Evolutionary conservation across 768 basidiomycete species (phyloP).

Genomic region (Mycena leptocephala): DNA sequence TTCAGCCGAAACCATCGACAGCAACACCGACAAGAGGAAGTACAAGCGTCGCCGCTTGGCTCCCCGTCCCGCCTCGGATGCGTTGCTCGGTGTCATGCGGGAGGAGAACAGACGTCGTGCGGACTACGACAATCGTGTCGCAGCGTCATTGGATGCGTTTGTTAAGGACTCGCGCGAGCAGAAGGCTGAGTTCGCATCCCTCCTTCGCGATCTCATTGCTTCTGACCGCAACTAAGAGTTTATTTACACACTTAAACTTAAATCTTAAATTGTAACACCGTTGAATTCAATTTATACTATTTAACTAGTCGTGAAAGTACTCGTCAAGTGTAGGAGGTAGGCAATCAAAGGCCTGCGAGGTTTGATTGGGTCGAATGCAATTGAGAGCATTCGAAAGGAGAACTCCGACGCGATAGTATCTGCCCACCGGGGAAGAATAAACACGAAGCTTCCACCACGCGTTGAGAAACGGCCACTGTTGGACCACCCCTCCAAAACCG

Average conservation of each 20-base stretch:
- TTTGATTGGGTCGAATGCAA: slow-evolving; percentile 36
- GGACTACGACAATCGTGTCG: slow-evolving; percentile 8
- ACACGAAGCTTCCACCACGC: slow-evolving; percentile 39
- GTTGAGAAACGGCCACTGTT: slow-evolving; percentile 45
- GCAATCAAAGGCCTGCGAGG: too few relatives aligned
- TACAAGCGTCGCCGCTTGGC: background rate
- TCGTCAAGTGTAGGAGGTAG: background rate
- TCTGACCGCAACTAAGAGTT: background rate
- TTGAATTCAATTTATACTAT: background rate
- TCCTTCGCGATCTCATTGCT: background rate
- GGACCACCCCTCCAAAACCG: slow-evolving; percentile 40
- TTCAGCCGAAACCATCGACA: background rate
- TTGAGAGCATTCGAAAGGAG: slow-evolving; percentile 44
- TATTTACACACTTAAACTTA: background rate
- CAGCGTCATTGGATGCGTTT: background rate
- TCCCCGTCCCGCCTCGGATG: background rate
- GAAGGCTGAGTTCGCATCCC: background rate
- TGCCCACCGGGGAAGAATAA: slow-evolving; percentile 39
- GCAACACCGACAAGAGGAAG: too few relatives aligned
- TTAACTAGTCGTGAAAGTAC: background rate
- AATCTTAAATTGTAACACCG: background rate
- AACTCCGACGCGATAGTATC: slow-evolving; percentile 44
- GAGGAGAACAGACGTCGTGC: slow-evolving; percentile 14
- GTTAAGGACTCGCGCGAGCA: slow-evolving; percentile 3
- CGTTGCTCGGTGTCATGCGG: background rate